Percentiles rank a stretch among this genome's conserved stretches.
Evolutionary conservation across 805 yeast genomes (phyloP).

Genomic region (Cyberlindnera suaveolens): DNA sequence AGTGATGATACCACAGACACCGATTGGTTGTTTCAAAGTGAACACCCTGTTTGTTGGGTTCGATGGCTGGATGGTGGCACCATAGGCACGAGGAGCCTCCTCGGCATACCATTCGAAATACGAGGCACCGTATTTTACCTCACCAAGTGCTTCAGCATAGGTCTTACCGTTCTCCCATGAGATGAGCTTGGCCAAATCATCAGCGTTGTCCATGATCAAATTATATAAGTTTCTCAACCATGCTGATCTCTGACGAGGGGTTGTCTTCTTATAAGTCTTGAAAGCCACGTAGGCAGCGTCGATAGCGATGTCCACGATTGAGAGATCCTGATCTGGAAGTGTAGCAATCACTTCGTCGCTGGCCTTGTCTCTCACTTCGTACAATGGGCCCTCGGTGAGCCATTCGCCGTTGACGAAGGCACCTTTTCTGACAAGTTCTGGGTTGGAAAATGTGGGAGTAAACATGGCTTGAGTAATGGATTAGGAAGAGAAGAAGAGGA

Average conservation of each 20-base stretch:
- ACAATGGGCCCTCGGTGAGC: conserved; percentile 42
- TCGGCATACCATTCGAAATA: conserved; percentile 87
- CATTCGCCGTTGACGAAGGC: conserved; percentile 73
- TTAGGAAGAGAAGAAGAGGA: too few species aligned
- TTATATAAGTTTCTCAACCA: conserved; percentile 45
- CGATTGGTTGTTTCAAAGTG: conserved; percentile 47
- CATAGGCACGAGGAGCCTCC: conserved; percentile 51
- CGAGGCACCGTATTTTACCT: conserved; percentile 54
- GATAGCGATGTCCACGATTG: conserved; percentile 52
- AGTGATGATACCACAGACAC: conserved; percentile 56
- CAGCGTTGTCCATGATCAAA: conserved; percentile 47
- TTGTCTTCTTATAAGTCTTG: conserved; percentile 38
- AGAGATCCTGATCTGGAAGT: conserved; percentile 56
- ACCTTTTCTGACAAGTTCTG: conserved; percentile 48
- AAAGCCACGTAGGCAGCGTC: conserved; percentile 42
- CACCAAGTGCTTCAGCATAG: conserved; percentile 47
- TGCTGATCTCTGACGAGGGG: conserved; percentile 43
- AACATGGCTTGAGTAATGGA: conserved; percentile 2
- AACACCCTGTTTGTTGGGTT: conserved; percentile 44
- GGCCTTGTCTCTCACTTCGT: conserved; percentile 76
- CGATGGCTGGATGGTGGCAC: conserved; percentile 50
- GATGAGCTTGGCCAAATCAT: conserved; percentile 49
- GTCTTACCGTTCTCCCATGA: conserved; percentile 61
- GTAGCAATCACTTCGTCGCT: conserved; percentile 47
- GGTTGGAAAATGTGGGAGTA: conserved; percentile 34